phyloP scores from a whole-genome alignment of 139 green algal species.

The Volvox africanus region DNA sequence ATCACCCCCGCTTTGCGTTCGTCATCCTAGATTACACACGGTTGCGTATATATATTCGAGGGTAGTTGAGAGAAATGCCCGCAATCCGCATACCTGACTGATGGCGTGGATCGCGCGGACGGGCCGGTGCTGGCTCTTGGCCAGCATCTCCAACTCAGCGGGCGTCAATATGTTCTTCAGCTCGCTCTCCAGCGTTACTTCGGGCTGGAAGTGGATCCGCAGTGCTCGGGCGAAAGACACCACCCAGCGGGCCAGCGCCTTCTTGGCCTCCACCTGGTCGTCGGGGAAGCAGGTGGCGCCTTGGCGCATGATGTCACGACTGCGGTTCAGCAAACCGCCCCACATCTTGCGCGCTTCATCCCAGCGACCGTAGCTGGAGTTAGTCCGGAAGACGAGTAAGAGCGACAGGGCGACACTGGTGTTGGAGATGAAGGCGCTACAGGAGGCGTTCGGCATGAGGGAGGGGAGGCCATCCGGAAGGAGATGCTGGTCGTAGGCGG shows the following conservation, averaged over 20 bases:
- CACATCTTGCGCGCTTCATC: conserved; percentile 72
- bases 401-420: conserved; percentile 64
- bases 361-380: conserved; percentile 57
- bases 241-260: conserved; percentile 58
- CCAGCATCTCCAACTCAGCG: conserved; percentile 54
- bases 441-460: conserved; percentile 45
- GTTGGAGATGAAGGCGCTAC: conserved; percentile 50
- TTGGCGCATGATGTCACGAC: conserved; percentile 64
- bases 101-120: conserved; percentile 55
- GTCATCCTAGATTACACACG: too few species aligned
- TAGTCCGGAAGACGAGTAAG: conserved; percentile 74
- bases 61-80: not conserved
- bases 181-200: conserved; percentile 50
- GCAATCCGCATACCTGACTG: conserved; percentile 41
- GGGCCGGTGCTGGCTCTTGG: conserved; percentile 47
- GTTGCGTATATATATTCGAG: too few species aligned
- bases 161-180: conserved; percentile 50
- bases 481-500: conserved; percentile 17
- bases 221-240: conserved; percentile 56
- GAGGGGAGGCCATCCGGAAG: conserved; percentile 42
- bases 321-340: conserved; percentile 69
- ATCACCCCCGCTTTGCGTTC: not conserved
- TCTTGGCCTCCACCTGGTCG: conserved; percentile 52
- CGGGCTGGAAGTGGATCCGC: conserved; percentile 62
- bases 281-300: conserved; percentile 61